Evolutionary conservation across 1,139 yeast species (phyloP), one percentile per base, ranked within the genome.

Genomic region (Insectozyma bohioensis): DNA sequence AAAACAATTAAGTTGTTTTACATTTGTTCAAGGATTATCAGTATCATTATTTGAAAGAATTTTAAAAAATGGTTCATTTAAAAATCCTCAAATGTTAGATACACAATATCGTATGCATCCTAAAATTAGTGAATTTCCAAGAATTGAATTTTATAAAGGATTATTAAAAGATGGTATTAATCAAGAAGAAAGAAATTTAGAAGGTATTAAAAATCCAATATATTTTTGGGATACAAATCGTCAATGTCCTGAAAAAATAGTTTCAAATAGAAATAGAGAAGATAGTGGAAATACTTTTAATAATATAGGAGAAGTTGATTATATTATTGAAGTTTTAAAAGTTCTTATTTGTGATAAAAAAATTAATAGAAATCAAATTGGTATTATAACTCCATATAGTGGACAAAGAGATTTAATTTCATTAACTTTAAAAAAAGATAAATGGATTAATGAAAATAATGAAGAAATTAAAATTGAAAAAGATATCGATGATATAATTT

Each of bases 21-120:
- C 85, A 3, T 78, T 78, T 48, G 75, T 80, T 17, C 82, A 78
- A 35, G 75, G 69, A 42, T 59, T 78, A 42, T 76, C 79, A 17
- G 58, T 75, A 45, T 77, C 83, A 1, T 52, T 78, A 34, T 78
- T 78, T 48, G 85, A 78, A 56, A 64, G 84, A 48, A 73, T 78
- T 0, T 51, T 78, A 26, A 52, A 63, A 23, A 78, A 77, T 52
- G 80, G 77, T 2, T 64, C 82, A 1, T 79, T 76, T 46, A 59
- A 63, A 27, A 64, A 67, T 10, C 81, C 83, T 3, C 78, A 75
- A 43, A 78, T 81, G 85, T 68, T 81, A 52, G 79, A 81, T 47
- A 76, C 80, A 0, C 88, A 81, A 50, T 81, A 80, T 49, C 73
- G 88, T 60, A 80, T 80, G 86, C 85, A 80, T 49, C 87, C 86